Percentiles rank a stretch among this genome's conserved stretches.
Evolutionary conservation across 768 basidiomycete genomes (phyloP).

Genomic region (Russula virescens): DNA sequence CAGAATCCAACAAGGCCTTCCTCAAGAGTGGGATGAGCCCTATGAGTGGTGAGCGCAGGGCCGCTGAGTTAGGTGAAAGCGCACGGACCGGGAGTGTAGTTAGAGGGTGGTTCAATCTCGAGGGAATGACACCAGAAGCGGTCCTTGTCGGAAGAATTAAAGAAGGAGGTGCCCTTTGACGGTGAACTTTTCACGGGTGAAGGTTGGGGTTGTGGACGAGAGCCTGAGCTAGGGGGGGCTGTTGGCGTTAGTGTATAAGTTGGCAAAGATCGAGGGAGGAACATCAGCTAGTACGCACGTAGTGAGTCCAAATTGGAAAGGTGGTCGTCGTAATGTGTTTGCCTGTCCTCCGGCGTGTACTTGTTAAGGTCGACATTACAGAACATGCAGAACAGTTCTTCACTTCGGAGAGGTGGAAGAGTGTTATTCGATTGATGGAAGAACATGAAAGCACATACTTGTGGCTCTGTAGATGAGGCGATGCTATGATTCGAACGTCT

Average conservation of each 20-base stretch:
- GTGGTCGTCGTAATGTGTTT: constrained; percentile 55
- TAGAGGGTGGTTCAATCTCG: constrained; percentile 41
- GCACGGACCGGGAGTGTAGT: constrained; percentile 56
- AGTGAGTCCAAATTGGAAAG: constrained; percentile 26
- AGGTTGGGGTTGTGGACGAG: neutral
- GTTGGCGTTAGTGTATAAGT: neutral
- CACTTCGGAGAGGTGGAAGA: constrained; percentile 20
- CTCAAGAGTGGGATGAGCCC: constrained; percentile 63
- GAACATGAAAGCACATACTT: neutral
- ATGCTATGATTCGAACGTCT: neutral
- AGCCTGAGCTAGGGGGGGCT: constrained; percentile 9
- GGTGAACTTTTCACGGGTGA: neutral
- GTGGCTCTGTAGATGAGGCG: neutral
- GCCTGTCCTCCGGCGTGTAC: constrained; percentile 36
- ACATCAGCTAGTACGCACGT: neutral
- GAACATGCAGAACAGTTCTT: constrained; percentile 41
- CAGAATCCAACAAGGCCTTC: constrained; percentile 46
- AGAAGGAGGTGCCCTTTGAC: neutral
- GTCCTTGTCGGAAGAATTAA: constrained; percentile 32
- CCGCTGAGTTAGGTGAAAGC: neutral
- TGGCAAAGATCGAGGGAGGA: neutral
- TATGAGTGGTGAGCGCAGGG: constrained; percentile 26
- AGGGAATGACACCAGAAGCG: constrained; percentile 60
- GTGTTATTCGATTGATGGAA: neutral
- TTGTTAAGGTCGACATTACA: constrained; percentile 42